Evolutionary conservation across 1,284 basidiomycete genomes (phyloP).

Genomic region (Trichosporon ovoides): DNA sequence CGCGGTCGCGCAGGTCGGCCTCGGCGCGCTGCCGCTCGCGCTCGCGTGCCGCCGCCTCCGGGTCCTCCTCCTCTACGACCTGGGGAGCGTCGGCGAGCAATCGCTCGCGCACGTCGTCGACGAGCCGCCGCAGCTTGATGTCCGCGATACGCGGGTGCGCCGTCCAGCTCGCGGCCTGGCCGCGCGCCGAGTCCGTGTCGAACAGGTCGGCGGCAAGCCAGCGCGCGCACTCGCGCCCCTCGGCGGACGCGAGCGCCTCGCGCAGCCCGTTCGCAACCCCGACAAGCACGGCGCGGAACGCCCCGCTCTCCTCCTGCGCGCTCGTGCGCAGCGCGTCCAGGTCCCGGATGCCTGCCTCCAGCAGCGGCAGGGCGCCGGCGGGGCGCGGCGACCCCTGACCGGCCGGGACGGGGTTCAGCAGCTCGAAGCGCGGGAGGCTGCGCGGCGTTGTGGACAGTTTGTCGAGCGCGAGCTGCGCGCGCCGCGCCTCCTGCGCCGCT

Average conservation of each 20-base stretch:
- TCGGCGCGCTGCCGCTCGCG: slow-evolving; percentile 29
- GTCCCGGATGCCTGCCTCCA: slow-evolving; percentile 68
- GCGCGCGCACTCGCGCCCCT: slow-evolving; percentile 6
- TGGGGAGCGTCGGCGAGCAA: slow-evolving; percentile 16
- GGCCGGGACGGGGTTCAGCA: slow-evolving; percentile 42
- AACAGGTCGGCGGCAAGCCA: slow-evolving; percentile 12
- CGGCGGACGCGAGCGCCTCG: slow-evolving; percentile 46
- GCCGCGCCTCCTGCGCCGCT: slow-evolving; percentile 63
- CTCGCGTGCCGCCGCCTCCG: slow-evolving; percentile 25
- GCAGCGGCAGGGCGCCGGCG: slow-evolving; percentile 51
- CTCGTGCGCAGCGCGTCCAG: slow-evolving; percentile 63
- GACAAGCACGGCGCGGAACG: slow-evolving; percentile 63
- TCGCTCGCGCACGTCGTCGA: slow-evolving; percentile 28
- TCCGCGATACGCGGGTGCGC: slow-evolving; percentile 46
- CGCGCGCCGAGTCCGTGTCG: slow-evolving; percentile 5
- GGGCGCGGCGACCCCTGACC: slow-evolving; percentile 30
- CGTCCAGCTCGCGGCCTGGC: slow-evolving; percentile 36
- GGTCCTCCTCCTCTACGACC: slow-evolving; percentile 24
- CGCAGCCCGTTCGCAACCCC: slow-evolving; percentile 65
- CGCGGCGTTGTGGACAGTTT: slow-evolving; percentile 69
- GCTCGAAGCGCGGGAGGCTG: slow-evolving; percentile 42
- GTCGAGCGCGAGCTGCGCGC: slow-evolving; percentile 68
- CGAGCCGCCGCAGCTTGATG: slow-evolving; percentile 31
- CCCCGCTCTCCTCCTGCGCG: slow-evolving; percentile 65
- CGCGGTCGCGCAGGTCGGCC: slow-evolving; percentile 35